phyloP scores from a whole-genome alignment of 2,329 filamentous ascomycete species.

The Aspergillus terreus region DNA sequence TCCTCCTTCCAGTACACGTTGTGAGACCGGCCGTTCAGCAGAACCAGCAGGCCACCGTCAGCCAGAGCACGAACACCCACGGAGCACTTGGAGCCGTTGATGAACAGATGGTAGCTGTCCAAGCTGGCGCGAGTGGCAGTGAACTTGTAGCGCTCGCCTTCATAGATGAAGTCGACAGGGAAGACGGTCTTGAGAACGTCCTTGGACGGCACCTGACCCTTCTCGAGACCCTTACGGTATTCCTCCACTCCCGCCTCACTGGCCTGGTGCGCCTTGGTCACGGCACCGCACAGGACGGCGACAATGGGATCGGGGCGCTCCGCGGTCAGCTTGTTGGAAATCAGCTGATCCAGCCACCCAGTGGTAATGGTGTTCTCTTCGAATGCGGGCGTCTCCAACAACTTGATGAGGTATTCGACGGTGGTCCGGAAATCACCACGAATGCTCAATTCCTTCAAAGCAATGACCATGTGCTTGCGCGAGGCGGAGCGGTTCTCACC shows the following conservation, averaged over 20 bases:
- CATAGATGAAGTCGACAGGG: conserved; percentile 97
- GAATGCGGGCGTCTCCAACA: conserved; percentile 95
- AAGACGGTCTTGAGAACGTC: conserved; percentile 98
- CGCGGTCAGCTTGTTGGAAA: conserved; percentile 94
- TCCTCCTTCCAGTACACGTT: conserved; percentile 99
- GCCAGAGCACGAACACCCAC: conserved; percentile 89
- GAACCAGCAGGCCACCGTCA: conserved; percentile 87
- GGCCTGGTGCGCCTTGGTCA: conserved; percentile 91
- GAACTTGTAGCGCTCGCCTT: conserved; percentile 95
- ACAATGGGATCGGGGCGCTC: conserved; percentile 91
- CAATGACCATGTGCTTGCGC: conserved; percentile 98
- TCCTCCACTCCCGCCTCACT: conserved; percentile 84
- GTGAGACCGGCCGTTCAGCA: conserved; percentile 89
- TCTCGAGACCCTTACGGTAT: conserved; percentile 85
- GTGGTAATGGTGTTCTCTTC: conserved; percentile 99
- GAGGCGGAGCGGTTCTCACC: conserved; percentile 96
- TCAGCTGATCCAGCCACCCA: conserved; percentile 97
- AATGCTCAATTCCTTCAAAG: conserved; percentile 97
- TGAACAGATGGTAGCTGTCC: conserved; percentile 96
- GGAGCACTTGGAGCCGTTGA: conserved; percentile 95
- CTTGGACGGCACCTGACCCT: conserved; percentile 95
- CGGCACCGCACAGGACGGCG: conserved; percentile 91
- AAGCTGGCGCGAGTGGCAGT: conserved; percentile 87
- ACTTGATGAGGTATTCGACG: conserved; percentile 97
- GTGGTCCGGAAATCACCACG: conserved; percentile 98